Evolutionary conservation across 768 basidiomycete species (phyloP).

Genomic region (Leucogyrophana mollusca): DNA sequence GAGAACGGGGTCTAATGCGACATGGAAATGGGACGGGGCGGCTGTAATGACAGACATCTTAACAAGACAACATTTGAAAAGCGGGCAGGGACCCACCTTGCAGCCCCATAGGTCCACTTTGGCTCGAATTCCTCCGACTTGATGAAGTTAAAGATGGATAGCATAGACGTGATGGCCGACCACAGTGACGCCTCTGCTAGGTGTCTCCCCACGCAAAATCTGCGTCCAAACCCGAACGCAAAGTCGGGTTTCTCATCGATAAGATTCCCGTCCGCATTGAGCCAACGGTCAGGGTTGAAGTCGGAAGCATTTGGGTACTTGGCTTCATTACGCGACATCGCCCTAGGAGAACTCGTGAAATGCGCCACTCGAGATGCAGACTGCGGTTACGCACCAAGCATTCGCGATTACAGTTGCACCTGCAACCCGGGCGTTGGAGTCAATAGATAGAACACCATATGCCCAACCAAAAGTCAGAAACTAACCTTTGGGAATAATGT

Average conservation of each 20-base stretch:
- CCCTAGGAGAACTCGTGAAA: constrained; percentile 22
- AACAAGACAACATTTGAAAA: too few species aligned
- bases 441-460: neutral
- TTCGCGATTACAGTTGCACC: constrained; percentile 6
- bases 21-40: too few species aligned
- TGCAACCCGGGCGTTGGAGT: neutral
- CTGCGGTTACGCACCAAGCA: constrained; percentile 1
- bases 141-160: neutral
- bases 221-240: too few species aligned
- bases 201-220: neutral
- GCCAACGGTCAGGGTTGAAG: constrained; percentile 28
- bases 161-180: constrained; percentile 3
- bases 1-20: too few species aligned
- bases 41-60: too few species aligned
- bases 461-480: too few species aligned
- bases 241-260: too few species aligned
- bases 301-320: constrained; percentile 33
- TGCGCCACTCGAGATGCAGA: neutral
- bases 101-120: too few species aligned
- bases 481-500: constrained; percentile 5
- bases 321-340: constrained; percentile 30
- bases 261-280: too few species aligned
- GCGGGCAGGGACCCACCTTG: too few species aligned
- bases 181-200: constrained; percentile 5
- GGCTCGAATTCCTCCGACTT: too few species aligned